Percentiles rank a stretch among this genome's conserved stretches.
Conservation (phyloP, 768 basidiomycete species). For the Lactarius akahatsu region DNA sequence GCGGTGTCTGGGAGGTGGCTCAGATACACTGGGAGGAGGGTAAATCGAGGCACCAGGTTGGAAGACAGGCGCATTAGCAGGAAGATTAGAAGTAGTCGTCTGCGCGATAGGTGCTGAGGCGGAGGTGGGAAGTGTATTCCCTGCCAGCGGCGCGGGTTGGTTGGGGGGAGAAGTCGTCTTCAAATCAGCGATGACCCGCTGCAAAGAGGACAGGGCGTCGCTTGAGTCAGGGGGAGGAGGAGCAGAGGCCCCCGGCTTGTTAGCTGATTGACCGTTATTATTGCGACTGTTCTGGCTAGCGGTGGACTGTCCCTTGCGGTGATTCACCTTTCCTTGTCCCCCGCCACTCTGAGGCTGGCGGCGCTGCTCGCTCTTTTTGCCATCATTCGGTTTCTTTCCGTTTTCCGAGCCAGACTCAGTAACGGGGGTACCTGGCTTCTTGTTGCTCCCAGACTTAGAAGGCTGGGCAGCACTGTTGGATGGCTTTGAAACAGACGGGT, state of each 20-base stretch:
- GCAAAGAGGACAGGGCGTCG: conserved; percentile 82
- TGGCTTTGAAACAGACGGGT: conserved; percentile 47
- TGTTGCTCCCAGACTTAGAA: conserved; percentile 61
- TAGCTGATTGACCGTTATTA: conserved; percentile 40
- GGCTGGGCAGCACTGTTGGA: conserved; percentile 36
- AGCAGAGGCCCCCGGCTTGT: conserved; percentile 41
- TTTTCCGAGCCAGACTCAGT: conserved; percentile 72
- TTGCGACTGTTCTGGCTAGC: conserved; percentile 58
- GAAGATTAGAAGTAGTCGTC: conserved; percentile 48
- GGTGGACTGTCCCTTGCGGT: conserved; percentile 38
- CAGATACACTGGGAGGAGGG: conserved; percentile 46
- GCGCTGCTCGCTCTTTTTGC: conserved; percentile 54
- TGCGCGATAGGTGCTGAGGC: conserved; percentile 52
- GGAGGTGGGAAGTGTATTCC: conserved; percentile 38
- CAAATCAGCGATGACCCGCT: conserved; percentile 91
- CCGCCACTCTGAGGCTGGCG: conserved; percentile 39
- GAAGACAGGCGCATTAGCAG: conserved; percentile 69
- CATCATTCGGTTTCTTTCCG: conserved; percentile 56
- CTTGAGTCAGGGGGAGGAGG: conserved; percentile 63
- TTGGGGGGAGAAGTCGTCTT: conserved; percentile 77
- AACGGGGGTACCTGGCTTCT: conserved; percentile 47
- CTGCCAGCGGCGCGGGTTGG: conserved; percentile 42
- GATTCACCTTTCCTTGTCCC: conserved; percentile 37
- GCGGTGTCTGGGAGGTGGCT: conserved; percentile 64
- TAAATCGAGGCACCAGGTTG: conserved; percentile 65